Evolutionary conservation across 345 rosid genomes (phyloP).

Genomic region (Psidium friedrichsthalianum): DNA sequence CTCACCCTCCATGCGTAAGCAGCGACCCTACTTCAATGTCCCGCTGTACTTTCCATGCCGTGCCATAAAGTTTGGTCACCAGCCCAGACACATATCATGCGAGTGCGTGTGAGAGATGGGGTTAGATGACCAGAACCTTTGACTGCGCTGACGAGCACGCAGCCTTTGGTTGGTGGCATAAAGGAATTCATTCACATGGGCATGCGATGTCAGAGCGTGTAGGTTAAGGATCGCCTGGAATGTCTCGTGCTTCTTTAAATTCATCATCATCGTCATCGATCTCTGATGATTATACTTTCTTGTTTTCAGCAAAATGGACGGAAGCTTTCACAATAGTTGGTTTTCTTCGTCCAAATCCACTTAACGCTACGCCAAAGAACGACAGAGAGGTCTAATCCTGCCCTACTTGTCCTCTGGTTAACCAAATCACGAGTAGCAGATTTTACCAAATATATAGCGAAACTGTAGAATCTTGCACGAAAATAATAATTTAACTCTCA

Average conservation of each 20-base stretch:
- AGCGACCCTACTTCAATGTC: not conserved
- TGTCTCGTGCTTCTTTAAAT: not conserved
- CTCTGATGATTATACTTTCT: not conserved
- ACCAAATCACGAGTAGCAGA: not conserved
- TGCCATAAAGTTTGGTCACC: slow-evolving; percentile 21
- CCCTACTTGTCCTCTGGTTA: not conserved
- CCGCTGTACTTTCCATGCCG: not conserved
- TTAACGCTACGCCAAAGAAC: not conserved
- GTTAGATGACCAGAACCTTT: slow-evolving; percentile 34
- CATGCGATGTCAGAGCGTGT: not conserved
- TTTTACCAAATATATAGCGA: not conserved
- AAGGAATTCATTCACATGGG: not conserved
- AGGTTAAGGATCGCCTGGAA: not conserved
- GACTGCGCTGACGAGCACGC: slow-evolving; percentile 8
- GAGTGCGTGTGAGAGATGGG: not conserved
- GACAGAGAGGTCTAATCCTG: not conserved
- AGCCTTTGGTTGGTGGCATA: not conserved
- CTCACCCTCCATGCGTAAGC: not conserved
- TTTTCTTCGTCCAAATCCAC: not conserved
- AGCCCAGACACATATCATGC: not conserved
- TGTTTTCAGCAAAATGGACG: not conserved
- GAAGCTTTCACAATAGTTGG: not conserved
- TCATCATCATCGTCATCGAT: not conserved
- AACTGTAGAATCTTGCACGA: not conserved
- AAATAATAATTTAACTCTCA: not conserved